Evolutionary conservation across 2,329 filamentous ascomycete genomes (phyloP), one percentile per base, ranked within the genome.

Genomic region (Ophiostoma novo-ulmi): DNA sequence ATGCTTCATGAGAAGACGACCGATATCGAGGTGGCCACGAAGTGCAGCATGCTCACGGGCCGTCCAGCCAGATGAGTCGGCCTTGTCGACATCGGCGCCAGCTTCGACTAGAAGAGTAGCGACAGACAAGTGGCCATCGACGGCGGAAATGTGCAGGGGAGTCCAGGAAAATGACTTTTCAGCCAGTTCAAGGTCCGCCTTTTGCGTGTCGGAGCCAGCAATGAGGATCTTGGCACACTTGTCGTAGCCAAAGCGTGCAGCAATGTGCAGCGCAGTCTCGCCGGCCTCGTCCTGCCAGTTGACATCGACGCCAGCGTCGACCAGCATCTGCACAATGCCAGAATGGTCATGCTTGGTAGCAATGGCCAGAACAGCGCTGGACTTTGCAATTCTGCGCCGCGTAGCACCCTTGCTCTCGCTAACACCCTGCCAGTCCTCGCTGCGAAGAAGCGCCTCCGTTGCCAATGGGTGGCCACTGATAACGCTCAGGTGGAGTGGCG

Each of bases 81-180:
- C 82, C 71, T 87, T 89, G 71, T 89, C 88, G 3, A 93, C 81
- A 72, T 96, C 88, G 0, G 93, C 92, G 1, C 92, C 92, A 31
- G 91, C 90, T 67, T 90, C 86, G 58, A 97, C 86, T 5, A 99
- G 84, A 35, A 95, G 83, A 76, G 93, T 85, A 0, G 91, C 91
- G 58, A 97, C 87, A 0, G 85, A 80, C 13, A 93, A 79, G 74
- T 93, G 90, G 0, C 94, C 94, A 76, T 99, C 94, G 2, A 98
- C 94, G 70, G 91, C 92, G 11, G 94, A 92, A 74, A 97, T 91
- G 77, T 97, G 95, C 14, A 99, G 83, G n/a, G 95, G 92, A 0
- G 95, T 97, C 94, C 95, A 99, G 3, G 90, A 88, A 77, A 96
- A 98, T 0, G 91, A 90, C 70, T 90, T 91, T 77, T 99, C 95